A percentile compares a stretch with the other conserved stretches of the same genome.
Conservation (phyloP, 2,329 filamentous ascomycete genomes). For the Sporothrix pallida region DNA sequence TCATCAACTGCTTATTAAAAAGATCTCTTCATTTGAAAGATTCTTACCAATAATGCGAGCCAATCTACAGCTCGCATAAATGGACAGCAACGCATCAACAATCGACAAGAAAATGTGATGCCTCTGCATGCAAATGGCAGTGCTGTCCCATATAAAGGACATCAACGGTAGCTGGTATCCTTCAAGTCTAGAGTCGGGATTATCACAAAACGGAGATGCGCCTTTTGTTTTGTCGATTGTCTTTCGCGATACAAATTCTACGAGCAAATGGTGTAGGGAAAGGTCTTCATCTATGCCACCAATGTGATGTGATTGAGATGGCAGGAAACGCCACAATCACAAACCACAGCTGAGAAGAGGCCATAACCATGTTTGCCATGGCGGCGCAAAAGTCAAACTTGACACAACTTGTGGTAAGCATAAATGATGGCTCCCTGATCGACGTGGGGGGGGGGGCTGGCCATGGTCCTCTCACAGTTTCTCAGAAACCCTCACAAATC, state of each 20-base stretch:
- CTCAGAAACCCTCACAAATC: no score
- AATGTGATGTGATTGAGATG: neutral
- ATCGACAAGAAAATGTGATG: no score
- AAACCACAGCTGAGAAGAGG: neutral
- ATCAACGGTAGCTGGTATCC: neutral
- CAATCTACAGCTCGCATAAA: no score
- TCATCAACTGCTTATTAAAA: no score
- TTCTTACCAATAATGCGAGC: no score
- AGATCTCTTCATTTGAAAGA: no score
- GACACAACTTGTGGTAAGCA: conserved; percentile 28
- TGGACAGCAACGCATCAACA: no score
- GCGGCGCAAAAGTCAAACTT: neutral
- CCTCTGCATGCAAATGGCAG: no score
- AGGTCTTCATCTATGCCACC: no score
- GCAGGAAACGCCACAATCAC: neutral
- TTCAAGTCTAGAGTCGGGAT: neutral
- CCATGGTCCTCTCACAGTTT: neutral
- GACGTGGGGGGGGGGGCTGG: conserved; percentile 16
- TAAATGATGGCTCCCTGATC: conserved; percentile 26
- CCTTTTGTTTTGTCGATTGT: conserved; percentile 7
- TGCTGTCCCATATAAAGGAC: neutral
- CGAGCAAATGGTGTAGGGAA: neutral
- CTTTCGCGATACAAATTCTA: neutral
- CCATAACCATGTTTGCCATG: neutral
- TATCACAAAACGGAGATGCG: neutral